Evolutionary conservation across 352 stramenopile species (phyloP).

Genomic region (Globisporangium parvum): DNA sequence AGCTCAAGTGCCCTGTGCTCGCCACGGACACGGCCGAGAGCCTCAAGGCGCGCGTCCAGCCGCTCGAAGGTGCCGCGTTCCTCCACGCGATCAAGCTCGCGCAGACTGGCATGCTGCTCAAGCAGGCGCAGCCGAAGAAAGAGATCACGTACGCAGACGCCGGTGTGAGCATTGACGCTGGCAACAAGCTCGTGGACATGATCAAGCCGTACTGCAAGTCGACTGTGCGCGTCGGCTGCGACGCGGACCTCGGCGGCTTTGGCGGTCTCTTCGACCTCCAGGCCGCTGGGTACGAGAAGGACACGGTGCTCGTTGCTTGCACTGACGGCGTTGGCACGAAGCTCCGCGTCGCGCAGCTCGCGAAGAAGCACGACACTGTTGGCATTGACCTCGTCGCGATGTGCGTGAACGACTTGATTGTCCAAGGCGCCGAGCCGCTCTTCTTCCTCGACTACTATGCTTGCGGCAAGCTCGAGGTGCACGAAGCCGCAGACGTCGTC

Average conservation of each 20-base stretch:
- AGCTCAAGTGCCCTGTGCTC: conserved; percentile 92
- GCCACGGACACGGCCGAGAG: conserved; percentile 90
- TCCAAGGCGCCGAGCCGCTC: conserved; percentile 97
- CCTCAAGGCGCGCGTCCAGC: conserved; percentile 97
- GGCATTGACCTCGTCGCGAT: conserved; percentile 99
- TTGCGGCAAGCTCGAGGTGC: conserved; percentile 93
- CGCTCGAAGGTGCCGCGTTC: conserved; percentile 94
- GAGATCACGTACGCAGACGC: conserved; percentile 97
- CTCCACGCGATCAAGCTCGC: conserved; percentile 76
- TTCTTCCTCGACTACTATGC: conserved; percentile 99
- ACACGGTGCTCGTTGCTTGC: conserved; percentile 97
- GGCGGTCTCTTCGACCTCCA: conserved; percentile 97
- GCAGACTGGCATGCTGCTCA: conserved; percentile 57
- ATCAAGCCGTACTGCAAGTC: conserved; percentile 99
- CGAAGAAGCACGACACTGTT: conserved; percentile 93
- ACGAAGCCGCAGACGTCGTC: conserved; percentile 93
- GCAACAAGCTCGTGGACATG: conserved; percentile 93
- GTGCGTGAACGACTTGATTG: conserved; percentile 99
- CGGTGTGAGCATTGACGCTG: conserved; percentile 98
- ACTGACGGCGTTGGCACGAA: conserved; percentile 99
- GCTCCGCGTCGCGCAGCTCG: conserved; percentile 85
- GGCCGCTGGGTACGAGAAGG: conserved; percentile 93
- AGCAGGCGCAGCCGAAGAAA: conserved; percentile 61
- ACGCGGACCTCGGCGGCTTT: conserved; percentile 96
- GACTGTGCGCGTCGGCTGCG: conserved; percentile 92